These are phyloP conservation scores for Aspergillus versicolor DNA, from an alignment of 2,329 filamentous ascomycete species.

Conservation along the genomic window DNA sequence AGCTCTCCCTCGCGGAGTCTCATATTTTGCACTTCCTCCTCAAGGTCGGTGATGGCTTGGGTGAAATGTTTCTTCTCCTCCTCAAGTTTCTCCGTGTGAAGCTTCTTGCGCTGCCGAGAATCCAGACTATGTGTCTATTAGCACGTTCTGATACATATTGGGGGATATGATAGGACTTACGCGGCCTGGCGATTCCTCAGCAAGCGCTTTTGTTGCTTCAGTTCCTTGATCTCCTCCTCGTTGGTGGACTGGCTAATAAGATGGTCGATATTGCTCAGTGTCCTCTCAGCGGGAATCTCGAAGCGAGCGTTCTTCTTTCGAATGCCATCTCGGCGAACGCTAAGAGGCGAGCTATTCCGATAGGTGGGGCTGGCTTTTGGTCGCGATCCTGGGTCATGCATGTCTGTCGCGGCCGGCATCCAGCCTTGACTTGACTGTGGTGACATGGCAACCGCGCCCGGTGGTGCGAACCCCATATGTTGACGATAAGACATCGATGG, in stretches of 20 bases:
- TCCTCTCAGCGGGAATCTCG: constrained; percentile 92
- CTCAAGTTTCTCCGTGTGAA: constrained; percentile 93
- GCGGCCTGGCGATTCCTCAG: constrained; percentile 94
- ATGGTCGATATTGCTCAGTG: constrained; percentile 90
- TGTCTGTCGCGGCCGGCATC: constrained; percentile 49
- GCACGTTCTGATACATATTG: constrained; percentile 11
- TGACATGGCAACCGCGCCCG: constrained; percentile 56
- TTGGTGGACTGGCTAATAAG: constrained; percentile 78
- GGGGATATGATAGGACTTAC: constrained; percentile 57
- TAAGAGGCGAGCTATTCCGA: constrained; percentile 71
- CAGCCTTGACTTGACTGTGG: constrained; percentile 62
- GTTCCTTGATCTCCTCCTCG: constrained; percentile 92
- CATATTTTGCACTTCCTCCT: constrained; percentile 71
- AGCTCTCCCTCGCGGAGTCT: constrained; percentile 58
- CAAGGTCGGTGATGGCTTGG: constrained; percentile 70
- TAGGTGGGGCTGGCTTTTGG: constrained; percentile 64
- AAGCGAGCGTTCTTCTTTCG: constrained; percentile 99
- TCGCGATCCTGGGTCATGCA: constrained; percentile 52
- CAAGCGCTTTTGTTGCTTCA: constrained; percentile 96
- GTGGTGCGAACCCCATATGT: constrained; percentile 50
- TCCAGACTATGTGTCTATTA: constrained; percentile 65
- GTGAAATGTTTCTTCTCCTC: constrained; percentile 94
- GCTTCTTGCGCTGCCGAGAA: constrained; percentile 96
- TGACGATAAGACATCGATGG: constrained; percentile 45
- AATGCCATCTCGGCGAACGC: constrained; percentile 78